Evolutionary conservation across 345 rosid species (phyloP).

Genomic region (Hypericum perforatum): DNA sequence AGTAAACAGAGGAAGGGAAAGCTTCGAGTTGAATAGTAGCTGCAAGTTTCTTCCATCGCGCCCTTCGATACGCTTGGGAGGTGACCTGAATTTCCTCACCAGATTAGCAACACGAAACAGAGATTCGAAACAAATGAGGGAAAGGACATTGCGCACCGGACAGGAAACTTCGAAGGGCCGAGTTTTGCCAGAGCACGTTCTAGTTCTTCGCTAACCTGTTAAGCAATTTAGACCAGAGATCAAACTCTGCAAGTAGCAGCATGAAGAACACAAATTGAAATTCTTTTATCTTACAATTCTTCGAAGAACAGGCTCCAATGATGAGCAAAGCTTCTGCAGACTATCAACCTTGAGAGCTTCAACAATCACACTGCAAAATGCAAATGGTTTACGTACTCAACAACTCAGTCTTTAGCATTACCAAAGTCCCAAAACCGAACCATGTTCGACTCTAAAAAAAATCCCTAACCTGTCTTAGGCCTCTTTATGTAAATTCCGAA

Average conservation of each 20-base stretch:
- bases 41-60: conserved; percentile 27
- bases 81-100: conserved; percentile 12
- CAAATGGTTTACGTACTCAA: neutral
- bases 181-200: conserved; percentile 29
- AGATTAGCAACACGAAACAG: neutral
- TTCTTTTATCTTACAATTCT: conserved; percentile 16
- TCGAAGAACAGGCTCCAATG: conserved; percentile 26
- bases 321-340: conserved; percentile 28
- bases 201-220: conserved; percentile 30
- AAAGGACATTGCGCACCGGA: conserved; percentile 8
- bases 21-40: conserved; percentile 22
- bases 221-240: neutral
- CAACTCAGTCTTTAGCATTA: neutral
- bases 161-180: conserved; percentile 18
- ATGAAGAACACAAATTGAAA: neutral
- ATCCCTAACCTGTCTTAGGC: too few species aligned
- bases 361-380: conserved; percentile 24
- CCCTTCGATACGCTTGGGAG: conserved; percentile 19
- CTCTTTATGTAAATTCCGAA: too few species aligned
- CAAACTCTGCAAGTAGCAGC: neutral
- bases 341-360: conserved; percentile 29
- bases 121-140: neutral
- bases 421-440: neutral
- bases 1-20: conserved; percentile 27
- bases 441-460: too few species aligned